Evolutionary conservation across 257 asterid genomes (phyloP), one percentile per base, ranked within the genome.

Genomic region (Parsonsia alboflavescens): DNA sequence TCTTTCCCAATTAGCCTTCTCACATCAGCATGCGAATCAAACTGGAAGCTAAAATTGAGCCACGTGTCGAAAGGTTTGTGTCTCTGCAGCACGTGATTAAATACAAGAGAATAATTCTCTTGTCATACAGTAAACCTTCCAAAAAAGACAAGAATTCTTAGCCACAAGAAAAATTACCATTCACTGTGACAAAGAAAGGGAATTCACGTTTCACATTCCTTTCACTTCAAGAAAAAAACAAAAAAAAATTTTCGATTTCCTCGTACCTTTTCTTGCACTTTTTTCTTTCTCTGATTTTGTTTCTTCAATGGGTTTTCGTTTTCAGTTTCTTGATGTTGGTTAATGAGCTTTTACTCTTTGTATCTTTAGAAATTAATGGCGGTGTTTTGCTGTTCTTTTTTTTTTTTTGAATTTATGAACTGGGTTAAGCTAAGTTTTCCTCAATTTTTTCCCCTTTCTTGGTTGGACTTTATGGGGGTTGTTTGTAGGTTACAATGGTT

Each of bases 1-100:
- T 68, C 67, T 58, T 72, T 52, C 58, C 44, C 44, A 22, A 58
- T 63, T 44, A 70, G 56, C 9, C 24, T 10, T 46, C 39, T 81
- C 85, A 84, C 26, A 30, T 82, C 85, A 83, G 73, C 85, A 80
- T 26, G 54, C n/a, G 41, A 54, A 71, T 79, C 79, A 61, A 63
- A 54, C 10, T 68, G 10, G 39, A 30, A 73, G 76, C 75, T 30
- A 70, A 49, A 36, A 33, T 11, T 48, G 3, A 0, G 63, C 86
- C 85, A 81, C 83, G 83, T 85, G 84, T 59, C 79, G 10, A 1
- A 58, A 58, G 46, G 58, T 73, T 78, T 44, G 73, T 8, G 50
- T 53, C 76, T 71, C 71, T 49, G 28, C 11, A 61, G 5, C 75
- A 52, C 82, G 75, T 77, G 75, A 49, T 70, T 74, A 69, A 74